Conservation (phyloP, 495 filamentous ascomycete species). For the Cryomyces minteri region DNA sequence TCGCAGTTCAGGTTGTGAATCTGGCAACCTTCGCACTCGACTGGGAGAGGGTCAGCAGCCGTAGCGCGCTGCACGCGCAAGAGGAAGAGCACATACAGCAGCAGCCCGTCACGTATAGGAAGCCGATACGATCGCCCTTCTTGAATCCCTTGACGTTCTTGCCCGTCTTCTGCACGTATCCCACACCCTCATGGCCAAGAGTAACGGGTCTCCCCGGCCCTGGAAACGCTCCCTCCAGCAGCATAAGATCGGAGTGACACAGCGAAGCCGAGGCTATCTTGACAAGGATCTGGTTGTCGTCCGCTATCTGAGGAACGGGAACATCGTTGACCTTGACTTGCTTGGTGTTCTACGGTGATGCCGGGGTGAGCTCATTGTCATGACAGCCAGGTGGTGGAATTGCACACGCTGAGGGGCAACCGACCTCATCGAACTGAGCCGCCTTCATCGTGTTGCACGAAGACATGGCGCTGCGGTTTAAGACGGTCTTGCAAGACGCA, state of each 20-base stretch:
- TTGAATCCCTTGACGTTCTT: constrained; percentile 22
- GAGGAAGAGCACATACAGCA: constrained; percentile 9
- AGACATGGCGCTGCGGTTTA: too few relatives aligned
- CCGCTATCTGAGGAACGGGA: constrained; percentile 15
- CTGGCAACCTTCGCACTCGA: constrained; percentile 20
- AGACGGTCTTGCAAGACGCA: too few relatives aligned
- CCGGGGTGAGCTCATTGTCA: too few relatives aligned
- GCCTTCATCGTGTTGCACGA: too few relatives aligned
- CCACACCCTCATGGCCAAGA: constrained; percentile 23
- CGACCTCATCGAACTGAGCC: too few relatives aligned
- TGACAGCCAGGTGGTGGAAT: too few relatives aligned
- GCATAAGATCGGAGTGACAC: constrained; percentile 21
- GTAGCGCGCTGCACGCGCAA: too few relatives aligned
- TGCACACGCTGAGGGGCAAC: too few relatives aligned
- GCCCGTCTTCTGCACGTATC: constrained; percentile 17
- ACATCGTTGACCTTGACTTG: constrained; percentile 18
- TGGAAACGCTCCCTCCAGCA: constrained; percentile 3
- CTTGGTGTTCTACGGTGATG: constrained; percentile 5
- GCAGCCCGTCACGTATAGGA: constrained; percentile 19
- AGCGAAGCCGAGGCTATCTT: constrained; percentile 21
- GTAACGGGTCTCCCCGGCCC: constrained; percentile 8
- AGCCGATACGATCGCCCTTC: constrained; percentile 20
- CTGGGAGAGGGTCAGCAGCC: too few relatives aligned
- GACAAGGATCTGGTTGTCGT: constrained; percentile 17
- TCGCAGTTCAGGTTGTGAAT: constrained; percentile 20